A percentile compares a stretch with the other conserved stretches of the same genome.
Conservation (phyloP, 148 eudicot species). For the Arbutus unedo region DNA sequence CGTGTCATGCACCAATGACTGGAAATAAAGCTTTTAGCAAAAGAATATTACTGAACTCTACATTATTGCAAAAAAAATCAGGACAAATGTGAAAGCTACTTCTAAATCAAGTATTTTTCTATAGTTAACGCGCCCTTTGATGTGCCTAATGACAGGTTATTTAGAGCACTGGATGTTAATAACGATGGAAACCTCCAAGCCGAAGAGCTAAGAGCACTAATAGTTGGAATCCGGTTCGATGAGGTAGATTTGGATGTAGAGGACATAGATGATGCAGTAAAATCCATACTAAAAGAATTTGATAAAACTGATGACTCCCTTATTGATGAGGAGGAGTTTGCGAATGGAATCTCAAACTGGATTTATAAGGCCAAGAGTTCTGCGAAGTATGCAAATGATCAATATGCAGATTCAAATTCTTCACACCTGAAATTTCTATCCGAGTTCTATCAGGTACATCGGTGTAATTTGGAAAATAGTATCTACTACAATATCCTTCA, state of each 20-base stretch:
- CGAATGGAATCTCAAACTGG: conserved; percentile 47
- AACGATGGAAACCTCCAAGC: conserved; percentile 38
- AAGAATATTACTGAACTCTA: too few relatives aligned
- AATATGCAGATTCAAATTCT: background rate
- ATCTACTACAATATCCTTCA: background rate
- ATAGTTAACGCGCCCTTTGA: background rate
- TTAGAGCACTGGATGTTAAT: conserved; percentile 48
- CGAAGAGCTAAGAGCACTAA: conserved; percentile 56
- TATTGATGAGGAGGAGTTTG: conserved; percentile 47
- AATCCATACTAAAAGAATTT: conserved; percentile 53
- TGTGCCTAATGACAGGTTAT: conserved; percentile 38
- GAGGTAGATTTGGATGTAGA: conserved; percentile 36
- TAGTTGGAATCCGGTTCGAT: conserved; percentile 56
- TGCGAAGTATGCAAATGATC: background rate
- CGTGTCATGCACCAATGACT: too few relatives aligned
- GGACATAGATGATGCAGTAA: conserved; percentile 40
- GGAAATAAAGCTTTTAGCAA: background rate
- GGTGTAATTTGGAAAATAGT: background rate
- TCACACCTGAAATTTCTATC: background rate
- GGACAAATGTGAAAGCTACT: background rate
- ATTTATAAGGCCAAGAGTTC: conserved; percentile 34
- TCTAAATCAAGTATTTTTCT: background rate
- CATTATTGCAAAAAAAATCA: too few relatives aligned
- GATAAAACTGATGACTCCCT: conserved; percentile 42
- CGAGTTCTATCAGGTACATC: background rate